These are phyloP conservation scores for Porodaedalea pini DNA, from an alignment of 1,284 basidiomycete species.

Conservation along the genomic window DNA sequence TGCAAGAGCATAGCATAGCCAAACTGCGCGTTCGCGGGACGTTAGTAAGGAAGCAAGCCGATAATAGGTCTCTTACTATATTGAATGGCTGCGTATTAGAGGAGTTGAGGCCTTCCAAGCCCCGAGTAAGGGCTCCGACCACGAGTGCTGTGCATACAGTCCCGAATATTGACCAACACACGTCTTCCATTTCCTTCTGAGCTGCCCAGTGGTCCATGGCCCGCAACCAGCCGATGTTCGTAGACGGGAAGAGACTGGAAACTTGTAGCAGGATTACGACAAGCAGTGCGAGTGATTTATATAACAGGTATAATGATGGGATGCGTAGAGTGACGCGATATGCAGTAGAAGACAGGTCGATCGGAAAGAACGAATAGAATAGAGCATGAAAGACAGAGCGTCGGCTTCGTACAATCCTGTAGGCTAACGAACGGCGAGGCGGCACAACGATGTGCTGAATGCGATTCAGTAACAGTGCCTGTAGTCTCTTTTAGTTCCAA, in stretches of 20 bases:
- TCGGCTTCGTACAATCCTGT: conserved; percentile 27
- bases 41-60: background rate
- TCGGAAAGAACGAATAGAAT: conserved; percentile 48
- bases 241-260: conserved; percentile 37
- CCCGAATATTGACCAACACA: conserved; percentile 71
- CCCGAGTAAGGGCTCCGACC: conserved; percentile 60
- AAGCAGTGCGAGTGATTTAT: conserved; percentile 55
- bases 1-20: conserved; percentile 72
- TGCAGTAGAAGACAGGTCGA: conserved; percentile 55
- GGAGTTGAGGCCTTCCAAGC: conserved; percentile 56
- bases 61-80: conserved; percentile 42
- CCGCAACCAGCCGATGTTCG: conserved; percentile 31
- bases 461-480: conserved; percentile 67
- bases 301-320: conserved; percentile 59
- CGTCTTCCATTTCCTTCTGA: conserved; percentile 50
- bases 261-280: conserved; percentile 54
- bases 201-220: conserved; percentile 45
- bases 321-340: conserved; percentile 57
- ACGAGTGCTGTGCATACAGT: conserved; percentile 61
- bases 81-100: conserved; percentile 60
- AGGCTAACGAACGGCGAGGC: conserved; percentile 41
- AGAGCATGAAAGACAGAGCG: conserved; percentile 31
- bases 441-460: conserved; percentile 75
- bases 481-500: conserved; percentile 19
- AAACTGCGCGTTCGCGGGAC: conserved; percentile 40